These are phyloP conservation scores for Casuarina equisetifolia DNA, from an alignment of 306 rosid genomes.

Conservation along the genomic window DNA sequence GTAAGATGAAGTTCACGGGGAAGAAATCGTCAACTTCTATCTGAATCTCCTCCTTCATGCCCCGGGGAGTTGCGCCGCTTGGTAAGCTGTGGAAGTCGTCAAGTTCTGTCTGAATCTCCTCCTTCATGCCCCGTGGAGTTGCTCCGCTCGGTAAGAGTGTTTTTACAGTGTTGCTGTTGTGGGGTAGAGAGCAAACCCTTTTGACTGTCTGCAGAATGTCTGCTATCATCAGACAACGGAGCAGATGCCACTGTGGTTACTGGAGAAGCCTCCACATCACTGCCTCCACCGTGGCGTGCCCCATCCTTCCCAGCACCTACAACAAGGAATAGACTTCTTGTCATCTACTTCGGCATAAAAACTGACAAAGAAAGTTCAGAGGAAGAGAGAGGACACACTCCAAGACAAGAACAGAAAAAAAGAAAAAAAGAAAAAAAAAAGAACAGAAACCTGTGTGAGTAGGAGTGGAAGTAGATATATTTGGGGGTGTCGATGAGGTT, in stretches of 20 bases:
- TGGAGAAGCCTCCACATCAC: constrained; percentile 55
- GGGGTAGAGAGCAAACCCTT: constrained; percentile 53
- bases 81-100: neutral
- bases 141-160: constrained; percentile 44
- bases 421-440: constrained; percentile 10
- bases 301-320: constrained; percentile 61
- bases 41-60: constrained; percentile 28
- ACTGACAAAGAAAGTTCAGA: neutral
- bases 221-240: constrained; percentile 30
- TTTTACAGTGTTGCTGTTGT: constrained; percentile 60
- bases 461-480: constrained; percentile 33
- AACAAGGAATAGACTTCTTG: constrained; percentile 11
- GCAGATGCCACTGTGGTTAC: constrained; percentile 29
- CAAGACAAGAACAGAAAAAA: neutral
- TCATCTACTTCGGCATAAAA: neutral
- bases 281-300: constrained; percentile 43
- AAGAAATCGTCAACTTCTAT: constrained; percentile 27
- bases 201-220: constrained; percentile 36
- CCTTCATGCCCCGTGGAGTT: constrained; percentile 30
- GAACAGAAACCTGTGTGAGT: constrained; percentile 53
- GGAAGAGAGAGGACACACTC: neutral
- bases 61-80: neutral
- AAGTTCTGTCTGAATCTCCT: constrained; percentile 21
- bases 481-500: constrained; percentile 35
- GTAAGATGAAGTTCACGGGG: neutral